phyloP scores from a whole-genome alignment of 2,329 filamentous ascomycete species.

The Neofusicoccum sp. region DNA sequence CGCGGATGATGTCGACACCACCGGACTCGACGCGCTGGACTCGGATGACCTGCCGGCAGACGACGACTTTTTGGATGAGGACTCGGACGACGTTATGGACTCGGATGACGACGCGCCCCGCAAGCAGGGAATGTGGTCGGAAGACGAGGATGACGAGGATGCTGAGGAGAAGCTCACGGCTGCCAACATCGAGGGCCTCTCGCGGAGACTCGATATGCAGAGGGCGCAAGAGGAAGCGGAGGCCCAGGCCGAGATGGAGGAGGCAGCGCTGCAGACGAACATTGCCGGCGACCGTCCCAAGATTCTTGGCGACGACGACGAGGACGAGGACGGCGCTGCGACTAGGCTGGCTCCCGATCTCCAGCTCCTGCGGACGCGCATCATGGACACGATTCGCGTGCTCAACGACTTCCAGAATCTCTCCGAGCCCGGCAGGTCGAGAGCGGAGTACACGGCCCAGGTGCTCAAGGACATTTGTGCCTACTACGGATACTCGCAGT shows the following conservation, averaged over 20 bases:
- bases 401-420: slow-evolving; percentile 86
- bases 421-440: slow-evolving; percentile 75
- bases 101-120: slow-evolving; percentile 65
- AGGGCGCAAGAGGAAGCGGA: slow-evolving; percentile 78
- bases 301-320: slow-evolving; percentile 63
- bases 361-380: slow-evolving; percentile 82
- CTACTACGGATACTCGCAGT: slow-evolving; percentile 96
- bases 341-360: slow-evolving; percentile 78
- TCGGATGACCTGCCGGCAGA: slow-evolving; percentile 40
- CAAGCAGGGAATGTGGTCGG: slow-evolving; percentile 79
- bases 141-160: slow-evolving; percentile 90
- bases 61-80: slow-evolving; percentile 45
- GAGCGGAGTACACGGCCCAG: slow-evolving; percentile 85
- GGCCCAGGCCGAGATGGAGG: slow-evolving; percentile 81
- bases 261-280: slow-evolving; percentile 88
- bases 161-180: slow-evolving; percentile 89
- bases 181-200: slow-evolving; percentile 92
- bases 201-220: slow-evolving; percentile 79
- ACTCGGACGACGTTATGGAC: slow-evolving; percentile 54
- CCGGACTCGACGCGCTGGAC: slow-evolving; percentile 43
- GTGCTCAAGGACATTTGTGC: slow-evolving; percentile 89
- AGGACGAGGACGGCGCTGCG: slow-evolving; percentile 63
- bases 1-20: slow-evolving; percentile 41
- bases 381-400: slow-evolving; percentile 91
- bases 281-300: slow-evolving; percentile 76